These are phyloP conservation scores for Pestalotiopsis sp. DNA, from an alignment of 2,329 filamentous ascomycete species.

Conservation along the genomic window DNA sequence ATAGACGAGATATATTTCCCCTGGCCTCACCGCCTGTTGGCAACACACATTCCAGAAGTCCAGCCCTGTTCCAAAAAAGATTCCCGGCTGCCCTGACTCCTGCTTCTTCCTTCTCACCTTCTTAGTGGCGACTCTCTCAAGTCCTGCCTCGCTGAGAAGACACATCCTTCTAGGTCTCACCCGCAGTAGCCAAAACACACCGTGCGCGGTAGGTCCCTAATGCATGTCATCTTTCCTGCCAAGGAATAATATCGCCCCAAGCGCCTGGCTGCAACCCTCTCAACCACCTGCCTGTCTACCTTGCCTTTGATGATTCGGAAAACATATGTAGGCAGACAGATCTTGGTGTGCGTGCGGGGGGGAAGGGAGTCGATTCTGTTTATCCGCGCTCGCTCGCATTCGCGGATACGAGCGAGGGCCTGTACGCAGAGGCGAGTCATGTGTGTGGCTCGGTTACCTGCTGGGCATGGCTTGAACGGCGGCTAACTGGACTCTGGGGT, in stretches of 20 bases:
- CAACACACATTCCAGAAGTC: background rate
- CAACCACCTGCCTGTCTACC: background rate
- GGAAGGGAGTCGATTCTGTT: background rate
- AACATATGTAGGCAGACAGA: background rate
- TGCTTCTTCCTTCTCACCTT: background rate
- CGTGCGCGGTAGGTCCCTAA: background rate
- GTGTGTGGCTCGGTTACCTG: background rate
- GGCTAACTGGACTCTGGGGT: background rate
- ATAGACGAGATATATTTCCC: background rate
- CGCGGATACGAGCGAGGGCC: background rate
- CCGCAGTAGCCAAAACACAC: background rate
- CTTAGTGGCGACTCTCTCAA: background rate
- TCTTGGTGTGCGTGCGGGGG: background rate
- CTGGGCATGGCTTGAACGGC: background rate
- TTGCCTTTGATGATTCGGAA: background rate
- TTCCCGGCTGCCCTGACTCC: background rate
- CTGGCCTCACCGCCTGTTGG: background rate
- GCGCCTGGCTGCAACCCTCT: background rate
- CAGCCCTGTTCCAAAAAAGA: too few species aligned
- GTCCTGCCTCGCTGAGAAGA: background rate
- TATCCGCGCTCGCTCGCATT: background rate
- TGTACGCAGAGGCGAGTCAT: background rate
- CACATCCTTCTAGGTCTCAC: background rate
- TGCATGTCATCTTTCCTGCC: background rate
- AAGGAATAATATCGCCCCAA: background rate